Percentiles rank a stretch among this genome's conserved stretches.
phyloP scores from a whole-genome alignment of 1,284 basidiomycete species.

The Pyrrhoderma noxium region DNA sequence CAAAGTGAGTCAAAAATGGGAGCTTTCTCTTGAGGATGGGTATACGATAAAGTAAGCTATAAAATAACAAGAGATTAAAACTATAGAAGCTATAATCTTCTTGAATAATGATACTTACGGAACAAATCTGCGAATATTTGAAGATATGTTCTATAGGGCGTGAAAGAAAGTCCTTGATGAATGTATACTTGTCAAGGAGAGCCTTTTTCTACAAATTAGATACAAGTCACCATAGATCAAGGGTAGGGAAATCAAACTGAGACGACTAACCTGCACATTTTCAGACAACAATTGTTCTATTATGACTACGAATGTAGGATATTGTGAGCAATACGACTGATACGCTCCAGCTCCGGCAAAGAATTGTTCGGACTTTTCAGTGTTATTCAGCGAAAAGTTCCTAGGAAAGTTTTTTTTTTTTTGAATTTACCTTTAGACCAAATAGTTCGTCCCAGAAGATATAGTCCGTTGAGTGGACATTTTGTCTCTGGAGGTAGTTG shows the following conservation, averaged over 20 bases:
- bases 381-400: background rate
- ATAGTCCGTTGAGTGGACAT: slow-evolving; percentile 2
- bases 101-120: slow-evolving; percentile 4
- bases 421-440: background rate
- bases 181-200: slow-evolving; percentile 5
- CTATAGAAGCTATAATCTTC: no score
- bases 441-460: slow-evolving; percentile 8
- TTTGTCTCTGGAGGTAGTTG: background rate
- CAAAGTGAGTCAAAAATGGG: slow-evolving; percentile 6
- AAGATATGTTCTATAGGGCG: slow-evolving; percentile 12
- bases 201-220: no score
- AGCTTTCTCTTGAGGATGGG: slow-evolving; percentile 9
- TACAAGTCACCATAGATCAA: no score
- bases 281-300: background rate
- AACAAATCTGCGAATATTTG: background rate
- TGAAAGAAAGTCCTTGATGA: slow-evolving; percentile 4
- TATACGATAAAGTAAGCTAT: slow-evolving; percentile 4
- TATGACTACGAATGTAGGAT: slow-evolving; percentile 1
- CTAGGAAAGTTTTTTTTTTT: background rate
- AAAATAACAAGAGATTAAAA: background rate
- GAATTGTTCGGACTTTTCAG: background rate
- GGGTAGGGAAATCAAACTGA: no score
- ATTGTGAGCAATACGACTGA: slow-evolving; percentile 15
- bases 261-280: slow-evolving; percentile 1
- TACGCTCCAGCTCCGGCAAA: slow-evolving; percentile 13